Conservation (phyloP, 139 green algal species). For the Nannochloris sp. region DNA sequence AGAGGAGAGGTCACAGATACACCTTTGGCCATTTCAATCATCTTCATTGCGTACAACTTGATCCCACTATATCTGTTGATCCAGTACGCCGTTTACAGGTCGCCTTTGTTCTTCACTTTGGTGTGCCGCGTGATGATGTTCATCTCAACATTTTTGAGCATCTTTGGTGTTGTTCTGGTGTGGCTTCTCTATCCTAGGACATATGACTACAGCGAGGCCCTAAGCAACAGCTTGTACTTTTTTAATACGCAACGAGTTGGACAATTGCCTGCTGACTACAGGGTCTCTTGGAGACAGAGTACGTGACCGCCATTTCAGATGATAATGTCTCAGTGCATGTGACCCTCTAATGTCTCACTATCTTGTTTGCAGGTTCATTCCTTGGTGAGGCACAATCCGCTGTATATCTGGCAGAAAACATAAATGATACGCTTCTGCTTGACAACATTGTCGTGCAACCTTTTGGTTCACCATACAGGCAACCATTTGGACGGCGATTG, state of each 20-base stretch:
- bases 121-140: constrained; percentile 20
- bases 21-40: constrained; percentile 35
- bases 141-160: constrained; percentile 16
- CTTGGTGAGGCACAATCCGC: neutral
- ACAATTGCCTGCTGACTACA: constrained; percentile 26
- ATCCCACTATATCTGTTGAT: constrained; percentile 43
- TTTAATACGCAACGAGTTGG: constrained; percentile 41
- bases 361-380: constrained; percentile 11
- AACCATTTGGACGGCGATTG: too few relatives aligned
- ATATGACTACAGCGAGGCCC: constrained; percentile 31
- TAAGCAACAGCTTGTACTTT: constrained; percentile 28
- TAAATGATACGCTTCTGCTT: constrained; percentile 8
- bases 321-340: constrained; percentile 7
- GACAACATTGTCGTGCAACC: neutral
- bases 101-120: constrained; percentile 18
- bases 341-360: neutral
- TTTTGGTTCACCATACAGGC: neutral
- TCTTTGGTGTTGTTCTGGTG: constrained; percentile 34
- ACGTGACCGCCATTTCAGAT: constrained; percentile 5
- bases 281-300: constrained; percentile 37
- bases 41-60: constrained; percentile 44
- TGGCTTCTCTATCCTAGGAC: constrained; percentile 43
- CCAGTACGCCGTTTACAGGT: constrained; percentile 24
- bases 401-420: constrained; percentile 15
- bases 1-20: constrained; percentile 16